These are phyloP conservation scores for Lactifluus subvellereus DNA, from an alignment of 768 basidiomycete species.

Conservation along the genomic window DNA sequence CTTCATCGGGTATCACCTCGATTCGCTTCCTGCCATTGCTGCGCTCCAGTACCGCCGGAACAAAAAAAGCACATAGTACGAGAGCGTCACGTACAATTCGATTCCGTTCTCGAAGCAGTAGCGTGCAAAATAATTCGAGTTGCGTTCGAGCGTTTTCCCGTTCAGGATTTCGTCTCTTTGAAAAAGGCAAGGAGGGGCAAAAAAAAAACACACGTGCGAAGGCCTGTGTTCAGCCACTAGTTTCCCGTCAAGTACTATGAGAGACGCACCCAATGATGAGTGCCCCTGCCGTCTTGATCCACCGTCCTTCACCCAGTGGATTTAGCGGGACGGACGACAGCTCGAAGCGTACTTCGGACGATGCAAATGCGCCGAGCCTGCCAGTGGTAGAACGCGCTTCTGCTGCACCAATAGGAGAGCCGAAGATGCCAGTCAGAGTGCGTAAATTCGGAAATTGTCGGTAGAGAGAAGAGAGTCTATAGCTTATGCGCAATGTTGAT, in stretches of 20 bases:
- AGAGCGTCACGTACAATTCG: slow-evolving; percentile 47
- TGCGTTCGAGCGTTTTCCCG: slow-evolving; percentile 80
- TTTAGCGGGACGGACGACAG: slow-evolving; percentile 56
- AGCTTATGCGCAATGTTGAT: background rate
- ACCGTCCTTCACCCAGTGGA: slow-evolving; percentile 61
- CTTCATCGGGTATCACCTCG: slow-evolving; percentile 88
- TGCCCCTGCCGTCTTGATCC: slow-evolving; percentile 69
- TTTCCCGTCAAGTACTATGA: background rate
- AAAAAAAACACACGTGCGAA: background rate
- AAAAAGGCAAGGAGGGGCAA: background rate
- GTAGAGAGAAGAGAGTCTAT: slow-evolving; percentile 7
- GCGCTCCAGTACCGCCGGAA: slow-evolving; percentile 24
- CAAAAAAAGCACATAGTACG: slow-evolving; percentile 20
- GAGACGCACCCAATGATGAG: slow-evolving; percentile 64
- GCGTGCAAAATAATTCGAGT: slow-evolving; percentile 82
- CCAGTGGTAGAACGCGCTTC: background rate
- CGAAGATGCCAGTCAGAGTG: background rate
- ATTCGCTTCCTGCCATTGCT: slow-evolving; percentile 59
- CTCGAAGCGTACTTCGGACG: slow-evolving; percentile 34
- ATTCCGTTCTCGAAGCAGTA: slow-evolving; percentile 87
- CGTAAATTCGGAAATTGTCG: background rate
- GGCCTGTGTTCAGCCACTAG: no score
- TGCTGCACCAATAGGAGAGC: background rate
- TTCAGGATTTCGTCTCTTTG: slow-evolving; percentile 85
- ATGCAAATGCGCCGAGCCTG: background rate